Evolutionary conservation across 2,329 filamentous ascomycete species (phyloP).

Genomic region (Immersiporthe knoxdaviesiana): DNA sequence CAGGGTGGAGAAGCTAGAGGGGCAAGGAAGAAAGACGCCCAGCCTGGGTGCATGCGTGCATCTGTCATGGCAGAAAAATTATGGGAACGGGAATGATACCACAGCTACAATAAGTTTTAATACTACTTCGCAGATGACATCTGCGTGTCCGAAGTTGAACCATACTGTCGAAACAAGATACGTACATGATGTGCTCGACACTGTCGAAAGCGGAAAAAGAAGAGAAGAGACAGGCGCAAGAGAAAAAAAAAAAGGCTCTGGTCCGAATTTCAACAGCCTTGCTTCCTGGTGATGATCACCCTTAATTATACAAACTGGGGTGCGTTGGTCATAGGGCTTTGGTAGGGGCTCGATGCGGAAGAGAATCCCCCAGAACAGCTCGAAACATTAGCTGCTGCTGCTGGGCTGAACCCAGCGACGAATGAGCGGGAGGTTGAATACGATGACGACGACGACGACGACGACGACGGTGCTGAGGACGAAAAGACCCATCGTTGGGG

Average conservation of each 20-base stretch:
- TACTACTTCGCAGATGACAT: conserved; percentile 1
- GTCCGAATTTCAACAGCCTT: not conserved
- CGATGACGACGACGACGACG: not conserved
- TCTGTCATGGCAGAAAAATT: not conserved
- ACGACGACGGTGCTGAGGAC: not conserved
- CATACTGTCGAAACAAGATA: not conserved
- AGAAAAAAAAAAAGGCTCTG: not conserved
- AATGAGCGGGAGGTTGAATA: not conserved
- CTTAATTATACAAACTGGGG: not conserved
- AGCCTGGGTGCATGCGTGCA: not conserved
- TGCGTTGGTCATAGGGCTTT: not conserved
- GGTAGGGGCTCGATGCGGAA: not conserved
- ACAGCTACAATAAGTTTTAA: conserved; percentile 12
- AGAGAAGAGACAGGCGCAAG: not conserved
- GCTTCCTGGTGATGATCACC: too few relatives aligned
- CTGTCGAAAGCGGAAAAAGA: not conserved
- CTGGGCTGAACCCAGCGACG: not conserved
- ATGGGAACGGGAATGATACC: not conserved
- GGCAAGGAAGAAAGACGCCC: not conserved
- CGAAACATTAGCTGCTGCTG: not conserved
- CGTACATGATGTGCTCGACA: not conserved
- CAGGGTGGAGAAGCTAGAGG: not conserved
- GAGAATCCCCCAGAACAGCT: not conserved
- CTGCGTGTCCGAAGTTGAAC: not conserved
- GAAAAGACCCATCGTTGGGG: too few relatives aligned